A percentile compares a stretch with the other conserved stretches of the same genome.
Evolutionary conservation across 805 yeast species (phyloP).

Genomic region (Candida montana): DNA sequence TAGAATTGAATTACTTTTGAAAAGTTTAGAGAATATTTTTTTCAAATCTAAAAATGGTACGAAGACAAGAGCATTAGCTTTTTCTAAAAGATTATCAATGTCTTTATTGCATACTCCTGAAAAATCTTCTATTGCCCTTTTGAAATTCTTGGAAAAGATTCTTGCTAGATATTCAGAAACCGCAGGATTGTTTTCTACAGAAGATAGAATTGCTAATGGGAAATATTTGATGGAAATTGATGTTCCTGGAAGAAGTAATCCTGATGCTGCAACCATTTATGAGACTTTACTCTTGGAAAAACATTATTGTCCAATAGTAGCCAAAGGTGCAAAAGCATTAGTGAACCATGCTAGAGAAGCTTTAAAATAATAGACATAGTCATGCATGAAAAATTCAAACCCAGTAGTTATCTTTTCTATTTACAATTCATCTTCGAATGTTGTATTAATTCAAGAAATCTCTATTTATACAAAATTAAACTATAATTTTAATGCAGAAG

Average conservation of each 20-base stretch:
- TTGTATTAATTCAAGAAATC: too few relatives aligned
- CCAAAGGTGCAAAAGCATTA: slow-evolving; percentile 52
- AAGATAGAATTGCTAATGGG: slow-evolving; percentile 84
- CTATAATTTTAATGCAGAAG: slow-evolving; percentile 20
- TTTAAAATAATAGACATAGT: slow-evolving; percentile 1
- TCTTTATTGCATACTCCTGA: slow-evolving; percentile 76
- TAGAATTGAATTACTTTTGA: slow-evolving; percentile 75
- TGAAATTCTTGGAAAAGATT: slow-evolving; percentile 75
- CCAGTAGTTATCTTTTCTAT: too few relatives aligned
- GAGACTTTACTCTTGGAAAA: slow-evolving; percentile 72
- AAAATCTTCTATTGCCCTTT: slow-evolving; percentile 71
- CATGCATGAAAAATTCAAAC: too few relatives aligned
- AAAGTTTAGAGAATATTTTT: slow-evolving; percentile 75
- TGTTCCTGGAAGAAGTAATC: slow-evolving; percentile 69
- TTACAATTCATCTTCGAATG: too few relatives aligned
- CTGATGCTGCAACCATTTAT: slow-evolving; percentile 89
- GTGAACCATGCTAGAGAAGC: slow-evolving; percentile 16
- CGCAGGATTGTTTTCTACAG: slow-evolving; percentile 76
- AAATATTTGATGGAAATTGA: slow-evolving; percentile 58
- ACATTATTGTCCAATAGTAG: slow-evolving; percentile 81
- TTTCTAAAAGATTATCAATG: slow-evolving; percentile 73
- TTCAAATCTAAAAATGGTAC: slow-evolving; percentile 70
- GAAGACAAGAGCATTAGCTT: slow-evolving; percentile 65
- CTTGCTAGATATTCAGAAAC: slow-evolving; percentile 66
- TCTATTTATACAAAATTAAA: background rate